Evolutionary conservation across 306 rosid species (phyloP).

Genomic region (Cucurbita maxima): DNA sequence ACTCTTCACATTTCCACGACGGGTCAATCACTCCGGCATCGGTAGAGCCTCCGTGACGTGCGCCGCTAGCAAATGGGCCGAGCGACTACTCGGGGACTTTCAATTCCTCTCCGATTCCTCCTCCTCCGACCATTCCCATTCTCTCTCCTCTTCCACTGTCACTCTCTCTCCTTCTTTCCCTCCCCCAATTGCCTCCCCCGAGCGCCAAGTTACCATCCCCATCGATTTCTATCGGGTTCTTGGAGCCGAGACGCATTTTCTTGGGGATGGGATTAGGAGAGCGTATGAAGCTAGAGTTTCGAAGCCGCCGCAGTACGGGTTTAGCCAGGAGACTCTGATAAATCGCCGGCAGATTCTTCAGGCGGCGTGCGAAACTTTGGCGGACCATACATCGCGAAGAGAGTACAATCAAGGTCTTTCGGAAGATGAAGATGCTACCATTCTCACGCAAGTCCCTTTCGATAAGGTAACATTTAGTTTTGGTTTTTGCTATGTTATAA

Average conservation of each 20-base stretch:
- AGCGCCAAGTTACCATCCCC: constrained; percentile 59
- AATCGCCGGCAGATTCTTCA: constrained; percentile 83
- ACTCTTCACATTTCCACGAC: constrained; percentile 14
- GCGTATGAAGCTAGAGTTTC: constrained; percentile 79
- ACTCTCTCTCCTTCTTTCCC: constrained; percentile 33
- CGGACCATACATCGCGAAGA: constrained; percentile 41
- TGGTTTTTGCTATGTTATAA: background rate
- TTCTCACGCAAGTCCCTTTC: constrained; percentile 72
- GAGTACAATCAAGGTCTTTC: constrained; percentile 67
- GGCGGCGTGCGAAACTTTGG: constrained; percentile 91
- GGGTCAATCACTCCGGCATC: constrained; percentile 11
- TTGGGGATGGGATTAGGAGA: constrained; percentile 74
- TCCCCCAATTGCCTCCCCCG: constrained; percentile 28
- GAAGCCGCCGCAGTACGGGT: constrained; percentile 76
- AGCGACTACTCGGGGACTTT: constrained; percentile 79
- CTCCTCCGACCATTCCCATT: constrained; percentile 21
- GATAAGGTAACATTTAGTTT: constrained; percentile 39
- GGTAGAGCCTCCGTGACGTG: constrained; percentile 12
- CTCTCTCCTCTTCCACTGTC: constrained; percentile 21
- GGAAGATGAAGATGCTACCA: constrained; percentile 45
- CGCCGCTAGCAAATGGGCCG: constrained; percentile 92
- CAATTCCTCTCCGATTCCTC: constrained; percentile 65
- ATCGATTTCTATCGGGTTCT: constrained; percentile 63
- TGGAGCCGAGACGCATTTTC: constrained; percentile 79
- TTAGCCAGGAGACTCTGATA: constrained; percentile 61